phyloP scores from a whole-genome alignment of 139 green algal genomes.

The Picochlorum sp. region DNA sequence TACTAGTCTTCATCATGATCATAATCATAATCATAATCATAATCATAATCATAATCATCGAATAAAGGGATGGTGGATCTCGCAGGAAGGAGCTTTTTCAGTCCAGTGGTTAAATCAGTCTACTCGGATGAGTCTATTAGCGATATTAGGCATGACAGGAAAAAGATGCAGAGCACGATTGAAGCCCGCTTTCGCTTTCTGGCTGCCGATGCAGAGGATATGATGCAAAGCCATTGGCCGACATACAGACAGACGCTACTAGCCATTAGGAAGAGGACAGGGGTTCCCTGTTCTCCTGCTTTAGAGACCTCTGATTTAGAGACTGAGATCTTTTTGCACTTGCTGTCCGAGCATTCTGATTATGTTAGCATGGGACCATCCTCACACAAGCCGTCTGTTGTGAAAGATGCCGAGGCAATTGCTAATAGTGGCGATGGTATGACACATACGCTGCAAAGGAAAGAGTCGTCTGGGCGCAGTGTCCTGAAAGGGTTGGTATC shows the following conservation, averaged over 20 bases:
- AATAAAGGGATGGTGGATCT: too few relatives aligned
- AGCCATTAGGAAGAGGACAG: slow-evolving; percentile 42
- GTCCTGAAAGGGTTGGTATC: slow-evolving; percentile 27
- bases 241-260: slow-evolving; percentile 60
- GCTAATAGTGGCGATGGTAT: not conserved
- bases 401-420: slow-evolving; percentile 28
- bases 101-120: slow-evolving; percentile 46
- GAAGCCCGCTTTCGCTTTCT: slow-evolving; percentile 70
- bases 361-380: slow-evolving; percentile 8
- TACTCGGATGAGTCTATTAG: not conserved
- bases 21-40: not conserved
- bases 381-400: too few relatives aligned
- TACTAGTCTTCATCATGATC: not conserved
- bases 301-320: slow-evolving; percentile 66
- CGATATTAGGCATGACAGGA: slow-evolving; percentile 18
- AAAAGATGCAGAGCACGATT: slow-evolving; percentile 32
- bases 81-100: slow-evolving; percentile 41
- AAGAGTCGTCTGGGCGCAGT: not conserved
- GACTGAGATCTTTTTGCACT: slow-evolving; percentile 71
- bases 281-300: slow-evolving; percentile 25
- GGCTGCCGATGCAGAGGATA: slow-evolving; percentile 45
- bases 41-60: not conserved
- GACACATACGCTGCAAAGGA: slow-evolving; percentile 17
- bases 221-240: slow-evolving; percentile 45
- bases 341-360: slow-evolving; percentile 39